Conservation (phyloP, 2,329 filamentous ascomycete species). For the Cryphonectria japonica region DNA sequence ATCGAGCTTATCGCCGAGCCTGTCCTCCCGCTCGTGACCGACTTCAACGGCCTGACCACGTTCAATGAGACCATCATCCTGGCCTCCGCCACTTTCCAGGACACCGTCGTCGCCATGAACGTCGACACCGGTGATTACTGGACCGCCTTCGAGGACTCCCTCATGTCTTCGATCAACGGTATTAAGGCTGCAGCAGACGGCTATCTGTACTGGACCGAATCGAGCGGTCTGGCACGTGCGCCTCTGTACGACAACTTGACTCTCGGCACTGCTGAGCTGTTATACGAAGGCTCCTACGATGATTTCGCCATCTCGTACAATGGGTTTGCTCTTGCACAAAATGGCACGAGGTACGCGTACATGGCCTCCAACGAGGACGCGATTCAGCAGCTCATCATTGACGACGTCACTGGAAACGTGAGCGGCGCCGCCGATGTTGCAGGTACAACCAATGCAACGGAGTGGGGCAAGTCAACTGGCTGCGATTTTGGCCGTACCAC, state of each 20-base stretch:
- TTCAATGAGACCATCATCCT: conserved; percentile 19
- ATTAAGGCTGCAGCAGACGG: conserved; percentile 9
- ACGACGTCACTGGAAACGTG: conserved; percentile 10
- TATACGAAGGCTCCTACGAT: conserved; percentile 15
- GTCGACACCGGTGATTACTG: conserved; percentile 11
- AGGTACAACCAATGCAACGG: neutral
- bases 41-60: conserved; percentile 13
- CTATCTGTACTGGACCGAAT: conserved; percentile 13
- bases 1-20: conserved; percentile 10
- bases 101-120: conserved; percentile 12
- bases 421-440: neutral
- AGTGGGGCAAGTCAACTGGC: conserved; percentile 8
- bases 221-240: neutral
- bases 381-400: conserved; percentile 4
- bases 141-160: conserved; percentile 6
- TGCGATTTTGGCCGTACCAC: conserved; percentile 12
- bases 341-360: conserved; percentile 1
- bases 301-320: conserved; percentile 14
- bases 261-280: neutral
- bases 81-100: conserved; percentile 12
- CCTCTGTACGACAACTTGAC: conserved; percentile 12
- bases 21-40: conserved; percentile 7
- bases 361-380: conserved; percentile 3
- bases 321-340: neutral
- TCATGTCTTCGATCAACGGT: conserved; percentile 13